Evolutionary conservation across 495 filamentous ascomycete genomes (phyloP).

Genomic region (Hypoxylon trugodes): DNA sequence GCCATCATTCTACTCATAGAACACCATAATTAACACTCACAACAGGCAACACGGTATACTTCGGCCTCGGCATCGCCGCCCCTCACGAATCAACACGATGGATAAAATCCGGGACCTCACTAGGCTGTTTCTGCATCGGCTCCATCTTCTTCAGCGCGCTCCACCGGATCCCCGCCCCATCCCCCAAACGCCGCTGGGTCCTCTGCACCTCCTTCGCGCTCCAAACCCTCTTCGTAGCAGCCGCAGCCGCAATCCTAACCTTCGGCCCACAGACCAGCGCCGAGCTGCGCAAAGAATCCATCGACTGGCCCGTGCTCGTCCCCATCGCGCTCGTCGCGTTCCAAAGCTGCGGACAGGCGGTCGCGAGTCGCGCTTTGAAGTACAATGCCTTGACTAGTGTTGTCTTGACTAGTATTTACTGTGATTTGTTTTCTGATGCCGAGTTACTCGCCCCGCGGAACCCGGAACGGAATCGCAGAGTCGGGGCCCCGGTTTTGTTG

Average conservation of each 20-base stretch:
- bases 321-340: constrained; percentile 73
- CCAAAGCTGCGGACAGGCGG: constrained; percentile 74
- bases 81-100: constrained; percentile 64
- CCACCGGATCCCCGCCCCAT: constrained; percentile 64
- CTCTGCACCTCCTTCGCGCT: constrained; percentile 66
- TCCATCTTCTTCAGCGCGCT: constrained; percentile 69
- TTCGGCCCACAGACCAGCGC: constrained; percentile 40
- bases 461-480: constrained; percentile 65
- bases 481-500: constrained; percentile 65
- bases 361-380: constrained; percentile 70
- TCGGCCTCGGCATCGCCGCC: constrained; percentile 69
- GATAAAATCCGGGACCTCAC: constrained; percentile 71
- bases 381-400: constrained; percentile 71
- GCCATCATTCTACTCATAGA: neutral
- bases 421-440: constrained; percentile 72
- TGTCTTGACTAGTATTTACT: constrained; percentile 76
- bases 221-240: constrained; percentile 62
- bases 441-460: constrained; percentile 62
- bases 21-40: neutral
- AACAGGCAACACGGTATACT: constrained; percentile 74
- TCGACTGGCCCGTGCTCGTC: constrained; percentile 65
- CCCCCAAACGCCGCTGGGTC: constrained; percentile 66
- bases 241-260: constrained; percentile 67
- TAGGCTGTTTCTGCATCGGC: constrained; percentile 72
- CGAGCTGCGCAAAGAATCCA: constrained; percentile 48